phyloP scores from a whole-genome alignment of 164 flowering plant genomes.

The Cinnamomum micranthum region DNA sequence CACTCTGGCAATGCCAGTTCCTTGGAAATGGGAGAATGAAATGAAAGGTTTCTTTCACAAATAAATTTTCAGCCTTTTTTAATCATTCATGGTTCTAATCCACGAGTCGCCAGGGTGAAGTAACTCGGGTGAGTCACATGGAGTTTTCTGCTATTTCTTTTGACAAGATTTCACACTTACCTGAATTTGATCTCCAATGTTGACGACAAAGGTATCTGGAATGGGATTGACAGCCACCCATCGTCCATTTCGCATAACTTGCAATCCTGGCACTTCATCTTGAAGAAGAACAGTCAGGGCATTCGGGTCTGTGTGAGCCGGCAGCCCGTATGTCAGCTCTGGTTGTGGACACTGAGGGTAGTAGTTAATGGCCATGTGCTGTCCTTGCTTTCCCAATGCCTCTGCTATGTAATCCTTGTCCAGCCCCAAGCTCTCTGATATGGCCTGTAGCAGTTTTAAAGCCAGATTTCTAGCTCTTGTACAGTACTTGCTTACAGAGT shows the following conservation, averaged over 20 bases:
- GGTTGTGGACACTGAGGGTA: slow-evolving; percentile 79
- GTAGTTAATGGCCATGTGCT: slow-evolving; percentile 72
- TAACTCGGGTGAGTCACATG: too few relatives aligned
- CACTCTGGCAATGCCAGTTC: too few relatives aligned
- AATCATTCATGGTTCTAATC: too few relatives aligned
- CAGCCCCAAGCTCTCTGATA: slow-evolving; percentile 67
- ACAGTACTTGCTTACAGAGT: slow-evolving; percentile 41
- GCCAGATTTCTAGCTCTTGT: slow-evolving; percentile 32
- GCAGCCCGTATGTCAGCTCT: slow-evolving; percentile 67
- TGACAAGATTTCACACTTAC: slow-evolving; percentile 15
- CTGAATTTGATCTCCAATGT: slow-evolving; percentile 80
- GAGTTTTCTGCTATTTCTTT: too few relatives aligned
- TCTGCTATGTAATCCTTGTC: slow-evolving; percentile 34
- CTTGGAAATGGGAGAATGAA: too few relatives aligned
- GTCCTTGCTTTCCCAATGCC: slow-evolving; percentile 47
- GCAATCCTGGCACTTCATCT: slow-evolving; percentile 60
- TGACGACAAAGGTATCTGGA: slow-evolving; percentile 56
- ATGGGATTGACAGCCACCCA: slow-evolving; percentile 66
- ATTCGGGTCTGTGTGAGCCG: slow-evolving; percentile 63
- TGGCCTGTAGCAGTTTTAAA: slow-evolving; percentile 41
- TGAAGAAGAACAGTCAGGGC: slow-evolving; percentile 58
- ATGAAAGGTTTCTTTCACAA: too few relatives aligned
- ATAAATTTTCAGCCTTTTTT: too few relatives aligned
- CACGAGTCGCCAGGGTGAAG: too few relatives aligned
- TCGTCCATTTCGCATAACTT: slow-evolving; percentile 39